Base-by-base conservation (phyloP, 2,329 filamentous ascomycete genomes). In the Orbilia blumenaviensis region DNA sequence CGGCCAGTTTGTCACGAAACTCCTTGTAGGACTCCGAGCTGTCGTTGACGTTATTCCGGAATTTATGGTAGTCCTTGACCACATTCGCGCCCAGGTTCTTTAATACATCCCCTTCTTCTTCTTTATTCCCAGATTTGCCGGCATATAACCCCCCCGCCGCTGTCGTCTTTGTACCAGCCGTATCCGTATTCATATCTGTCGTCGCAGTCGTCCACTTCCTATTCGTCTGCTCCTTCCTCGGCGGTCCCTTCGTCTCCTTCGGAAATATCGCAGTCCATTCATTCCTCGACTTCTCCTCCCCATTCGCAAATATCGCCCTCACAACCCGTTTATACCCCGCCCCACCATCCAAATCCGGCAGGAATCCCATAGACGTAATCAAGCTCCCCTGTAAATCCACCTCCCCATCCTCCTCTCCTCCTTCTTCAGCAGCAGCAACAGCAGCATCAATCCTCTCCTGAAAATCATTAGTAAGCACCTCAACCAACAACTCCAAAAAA, bases 251-350 rank as follows among this genome's bases (percentile, higher is more conserved):
- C 3, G 66, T 77, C 41, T 77, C 73, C 36, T 61, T 66, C 21
- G 62, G 62, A 25, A 66, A 77, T 0, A 71, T 60, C 9, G 73
- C 58, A 7, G 16, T 23, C 66, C 64, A 77, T 46, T 77, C 73
- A 36, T 69, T 71, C 27, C 64, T 60, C 14, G 66, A 69, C 25
- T 66, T 69, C 14, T 77, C 73, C 6, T 58, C 66, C 8, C 60
- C 66, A 29, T 77, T 71, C 14, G 73, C 73, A 27, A 77, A 77
- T 14, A 77, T 77, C 2, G 73, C 73, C 2, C 73, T 58, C 12
- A 60, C 73, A 16, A 77, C 50, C 21, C 66, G 64, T 56, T 77
- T 77, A 38, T 77, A 77, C 2, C 73, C 73, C 10, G 73, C 64
- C 6, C 66, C 52, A 12, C 71, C 71, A 18, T 34, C 12, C 6